Evolutionary conservation across 768 basidiomycete genomes (phyloP).

Genomic region (Kwoniella europaea): DNA sequence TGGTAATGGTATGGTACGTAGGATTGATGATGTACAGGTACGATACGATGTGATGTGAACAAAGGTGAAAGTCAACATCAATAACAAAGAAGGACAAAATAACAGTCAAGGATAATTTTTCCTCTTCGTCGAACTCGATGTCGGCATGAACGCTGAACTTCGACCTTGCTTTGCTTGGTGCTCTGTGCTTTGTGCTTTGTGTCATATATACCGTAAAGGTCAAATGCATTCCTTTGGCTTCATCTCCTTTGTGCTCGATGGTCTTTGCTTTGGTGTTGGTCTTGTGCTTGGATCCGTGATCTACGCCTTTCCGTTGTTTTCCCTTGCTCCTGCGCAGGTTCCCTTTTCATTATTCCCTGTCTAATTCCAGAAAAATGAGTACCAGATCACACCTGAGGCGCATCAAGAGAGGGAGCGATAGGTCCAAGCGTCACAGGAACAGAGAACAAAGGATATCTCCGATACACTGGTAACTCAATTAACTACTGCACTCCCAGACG

Average conservation of each 20-base stretch:
- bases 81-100: too few relatives aligned
- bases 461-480: neutral
- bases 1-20: too few relatives aligned
- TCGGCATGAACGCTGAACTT: too few relatives aligned
- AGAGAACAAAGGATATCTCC: constrained; percentile 1
- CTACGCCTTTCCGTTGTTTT: neutral
- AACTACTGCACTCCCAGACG: constrained; percentile 7
- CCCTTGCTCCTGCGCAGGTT: neutral
- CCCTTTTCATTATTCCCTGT: neutral
- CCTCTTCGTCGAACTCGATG: too few relatives aligned
- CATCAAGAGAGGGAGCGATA: neutral
- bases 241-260: neutral
- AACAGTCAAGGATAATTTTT: too few relatives aligned
- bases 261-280: neutral
- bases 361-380: neutral
- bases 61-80: too few relatives aligned
- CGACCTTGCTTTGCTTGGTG: too few relatives aligned
- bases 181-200: too few relatives aligned
- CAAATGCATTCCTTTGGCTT: too few relatives aligned
- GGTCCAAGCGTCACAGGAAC: neutral
- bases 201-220: too few relatives aligned
- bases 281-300: neutral
- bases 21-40: too few relatives aligned
- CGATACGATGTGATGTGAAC: too few relatives aligned
- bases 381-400: neutral